These are phyloP conservation scores for Pichia nanzhaoensis DNA, from an alignment of 805 yeast species.

Conservation along the genomic window DNA sequence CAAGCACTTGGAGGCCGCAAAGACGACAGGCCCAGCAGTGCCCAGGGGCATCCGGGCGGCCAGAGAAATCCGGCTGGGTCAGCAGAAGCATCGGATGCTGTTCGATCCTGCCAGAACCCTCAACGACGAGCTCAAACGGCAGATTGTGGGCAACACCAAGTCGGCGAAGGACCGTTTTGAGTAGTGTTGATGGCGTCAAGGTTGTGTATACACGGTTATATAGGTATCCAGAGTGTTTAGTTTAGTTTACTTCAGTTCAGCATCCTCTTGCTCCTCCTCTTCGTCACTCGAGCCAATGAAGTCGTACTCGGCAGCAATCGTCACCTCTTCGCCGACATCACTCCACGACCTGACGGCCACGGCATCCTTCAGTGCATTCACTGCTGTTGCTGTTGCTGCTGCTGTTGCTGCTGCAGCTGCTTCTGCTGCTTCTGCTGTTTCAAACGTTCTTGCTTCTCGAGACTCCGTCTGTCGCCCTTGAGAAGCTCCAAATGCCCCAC, in stretches of 20 bases:
- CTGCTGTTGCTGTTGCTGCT: not conserved
- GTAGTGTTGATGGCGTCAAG: slow-evolving; percentile 9
- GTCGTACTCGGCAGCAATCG: not conserved
- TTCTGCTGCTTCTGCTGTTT: slow-evolving; percentile 29
- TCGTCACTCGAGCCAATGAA: not conserved
- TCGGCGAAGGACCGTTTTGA: slow-evolving; percentile 17
- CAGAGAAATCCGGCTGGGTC: not conserved
- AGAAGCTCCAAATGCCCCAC: slow-evolving; percentile 92
- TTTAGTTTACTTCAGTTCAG: no score
- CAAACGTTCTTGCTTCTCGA: slow-evolving; percentile 47
- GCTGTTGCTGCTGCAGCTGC: slow-evolving; percentile 12
- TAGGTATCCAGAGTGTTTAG: not conserved
- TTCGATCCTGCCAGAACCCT: slow-evolving; percentile 21
- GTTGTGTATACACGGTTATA: not conserved
- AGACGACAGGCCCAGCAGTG: no score
- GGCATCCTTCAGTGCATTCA: no score
- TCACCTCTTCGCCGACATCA: not conserved
- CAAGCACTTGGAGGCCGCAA: no score
- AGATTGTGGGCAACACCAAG: slow-evolving; percentile 20
- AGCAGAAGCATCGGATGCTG: slow-evolving; percentile 14
- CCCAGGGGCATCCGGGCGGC: no score
- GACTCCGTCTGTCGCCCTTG: slow-evolving; percentile 81
- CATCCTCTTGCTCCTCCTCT: no score
- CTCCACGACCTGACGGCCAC: slow-evolving; percentile 5
- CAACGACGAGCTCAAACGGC: slow-evolving; percentile 22